Conservation (phyloP, 495 filamentous ascomycete species). For the Xylaria sp. region DNA sequence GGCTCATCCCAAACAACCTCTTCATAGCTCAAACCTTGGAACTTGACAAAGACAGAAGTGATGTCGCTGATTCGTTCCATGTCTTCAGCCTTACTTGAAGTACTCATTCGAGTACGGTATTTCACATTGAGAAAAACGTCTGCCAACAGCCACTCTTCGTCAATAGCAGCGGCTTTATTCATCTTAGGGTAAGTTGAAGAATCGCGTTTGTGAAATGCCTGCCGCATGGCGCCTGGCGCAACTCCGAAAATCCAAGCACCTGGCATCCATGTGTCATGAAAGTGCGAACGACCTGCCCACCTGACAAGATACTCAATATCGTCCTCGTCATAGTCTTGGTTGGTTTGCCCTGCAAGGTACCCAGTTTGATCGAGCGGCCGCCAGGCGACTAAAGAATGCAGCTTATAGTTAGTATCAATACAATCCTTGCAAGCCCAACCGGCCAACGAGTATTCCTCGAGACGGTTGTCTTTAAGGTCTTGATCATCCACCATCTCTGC, state of each 20-base stretch:
- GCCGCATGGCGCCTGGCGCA: conserved; percentile 66
- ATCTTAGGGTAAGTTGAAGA: conserved; percentile 68
- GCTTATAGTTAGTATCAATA: conserved; percentile 60
- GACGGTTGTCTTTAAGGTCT: conserved; percentile 46
- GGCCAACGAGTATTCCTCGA: conserved; percentile 62
- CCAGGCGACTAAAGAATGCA: conserved; percentile 85
- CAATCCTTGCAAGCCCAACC: conserved; percentile 84
- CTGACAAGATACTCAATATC: conserved; percentile 91
- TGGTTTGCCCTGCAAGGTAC: conserved; percentile 54
- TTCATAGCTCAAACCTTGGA: conserved; percentile 93
- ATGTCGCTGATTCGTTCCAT: conserved; percentile 72
- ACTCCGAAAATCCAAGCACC: conserved; percentile 90
- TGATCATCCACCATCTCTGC: conserved; percentile 44
- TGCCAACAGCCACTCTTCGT: conserved; percentile 80
- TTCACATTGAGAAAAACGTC: conserved; percentile 88
- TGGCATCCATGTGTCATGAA: conserved; percentile 80
- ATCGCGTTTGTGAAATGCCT: conserved; percentile 74
- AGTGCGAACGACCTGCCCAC: conserved; percentile 81
- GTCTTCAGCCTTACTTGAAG: conserved; percentile 67
- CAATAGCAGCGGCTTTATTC: conserved; percentile 78
- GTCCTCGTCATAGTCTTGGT: conserved; percentile 64
- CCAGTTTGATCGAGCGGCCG: conserved; percentile 64
- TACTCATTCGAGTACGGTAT: conserved; percentile 51
- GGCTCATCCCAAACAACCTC: conserved; percentile 89
- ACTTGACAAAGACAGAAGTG: conserved; percentile 79